phyloP scores from a whole-genome alignment of 257 asterid species.

The Solanum habrochaites region DNA sequence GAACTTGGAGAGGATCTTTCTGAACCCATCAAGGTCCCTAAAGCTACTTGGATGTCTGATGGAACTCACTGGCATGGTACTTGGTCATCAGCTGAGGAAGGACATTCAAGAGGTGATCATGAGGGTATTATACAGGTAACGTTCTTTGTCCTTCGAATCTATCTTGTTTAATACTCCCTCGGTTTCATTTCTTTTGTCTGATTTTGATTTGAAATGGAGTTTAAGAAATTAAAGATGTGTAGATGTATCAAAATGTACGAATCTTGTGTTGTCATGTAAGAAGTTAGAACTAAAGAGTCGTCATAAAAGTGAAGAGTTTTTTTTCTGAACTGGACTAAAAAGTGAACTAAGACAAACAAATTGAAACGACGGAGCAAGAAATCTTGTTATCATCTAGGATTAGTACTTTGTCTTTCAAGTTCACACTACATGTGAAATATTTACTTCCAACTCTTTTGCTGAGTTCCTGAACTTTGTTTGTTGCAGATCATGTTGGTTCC shows the following conservation, averaged over 20 bases:
- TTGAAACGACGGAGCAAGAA: background rate
- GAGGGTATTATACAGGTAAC: constrained; percentile 88
- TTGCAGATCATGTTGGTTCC: constrained; percentile 85
- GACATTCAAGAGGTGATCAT: constrained; percentile 75
- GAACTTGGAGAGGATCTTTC: constrained; percentile 45
- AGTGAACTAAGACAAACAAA: too few relatives aligned
- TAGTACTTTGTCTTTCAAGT: background rate
- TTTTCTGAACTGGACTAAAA: too few relatives aligned
- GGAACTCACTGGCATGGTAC: constrained; percentile 90
- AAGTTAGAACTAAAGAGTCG: too few relatives aligned
- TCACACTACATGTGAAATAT: background rate
- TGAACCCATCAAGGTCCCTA: constrained; percentile 48
- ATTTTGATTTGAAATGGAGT: background rate
- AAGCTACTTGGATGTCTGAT: constrained; percentile 95
- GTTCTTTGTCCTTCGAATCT: background rate
- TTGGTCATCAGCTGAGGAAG: constrained; percentile 63
- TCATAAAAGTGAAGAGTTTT: too few relatives aligned
- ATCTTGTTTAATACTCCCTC: background rate
- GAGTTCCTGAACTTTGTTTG: background rate
- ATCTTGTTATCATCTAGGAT: too few relatives aligned
- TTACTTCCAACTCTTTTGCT: too few relatives aligned
- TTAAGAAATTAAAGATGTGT: background rate
- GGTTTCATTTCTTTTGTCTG: background rate
- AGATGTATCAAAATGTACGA: background rate
- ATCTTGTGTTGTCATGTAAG: background rate